These are phyloP conservation scores for Malus fusca DNA, from an alignment of 306 rosid genomes.

Conservation along the genomic window DNA sequence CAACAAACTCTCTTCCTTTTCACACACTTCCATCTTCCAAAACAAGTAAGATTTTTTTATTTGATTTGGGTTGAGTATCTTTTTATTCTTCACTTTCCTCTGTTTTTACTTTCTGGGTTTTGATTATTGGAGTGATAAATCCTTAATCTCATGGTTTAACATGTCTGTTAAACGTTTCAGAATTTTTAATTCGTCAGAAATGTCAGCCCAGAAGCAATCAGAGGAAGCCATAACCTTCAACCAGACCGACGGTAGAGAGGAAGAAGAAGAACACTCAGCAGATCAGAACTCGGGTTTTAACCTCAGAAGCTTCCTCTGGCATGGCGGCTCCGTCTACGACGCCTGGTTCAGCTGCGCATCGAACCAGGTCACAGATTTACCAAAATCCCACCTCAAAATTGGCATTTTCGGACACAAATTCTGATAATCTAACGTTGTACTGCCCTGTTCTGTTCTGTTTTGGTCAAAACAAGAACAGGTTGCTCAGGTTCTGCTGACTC, in stretches of 20 bases:
- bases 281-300: slow-evolving; percentile 27
- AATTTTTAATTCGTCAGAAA: slow-evolving; percentile 27
- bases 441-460: background rate
- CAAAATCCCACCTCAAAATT: slow-evolving; percentile 4
- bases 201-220: slow-evolving; percentile 55
- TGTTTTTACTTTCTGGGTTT: background rate
- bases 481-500: slow-evolving; percentile 86
- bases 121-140: background rate
- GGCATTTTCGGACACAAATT: background rate
- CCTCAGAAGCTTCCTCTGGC: slow-evolving; percentile 63
- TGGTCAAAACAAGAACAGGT: slow-evolving; percentile 35
- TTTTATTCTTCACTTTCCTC: background rate
- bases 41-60: background rate
- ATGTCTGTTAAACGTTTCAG: slow-evolving; percentile 24
- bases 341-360: slow-evolving; percentile 99
- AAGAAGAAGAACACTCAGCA: slow-evolving; percentile 27
- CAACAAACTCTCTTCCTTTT: slow-evolving; percentile 10
- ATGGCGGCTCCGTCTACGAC: slow-evolving; percentile 91
- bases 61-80: background rate
- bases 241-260: slow-evolving; percentile 36
- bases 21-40: slow-evolving; percentile 8
- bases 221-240: slow-evolving; percentile 61
- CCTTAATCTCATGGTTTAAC: background rate
- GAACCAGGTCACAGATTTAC: slow-evolving; percentile 50
- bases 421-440: background rate